A percentile compares a stretch with the other conserved stretches of the same genome.
Evolutionary conservation across 306 rosid species (phyloP).

Genomic region (Prinsepia uniflora): DNA sequence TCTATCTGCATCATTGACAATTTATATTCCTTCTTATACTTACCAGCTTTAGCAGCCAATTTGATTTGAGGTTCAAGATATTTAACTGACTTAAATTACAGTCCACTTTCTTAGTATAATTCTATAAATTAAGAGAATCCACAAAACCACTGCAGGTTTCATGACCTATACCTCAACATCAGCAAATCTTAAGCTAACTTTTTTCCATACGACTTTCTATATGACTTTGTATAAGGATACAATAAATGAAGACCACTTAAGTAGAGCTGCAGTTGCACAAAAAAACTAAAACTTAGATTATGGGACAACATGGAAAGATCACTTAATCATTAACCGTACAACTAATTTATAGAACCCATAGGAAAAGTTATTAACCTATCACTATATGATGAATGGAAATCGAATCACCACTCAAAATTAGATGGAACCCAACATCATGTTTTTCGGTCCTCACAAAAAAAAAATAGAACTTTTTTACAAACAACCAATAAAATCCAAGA

Average conservation of each 20-base stretch:
- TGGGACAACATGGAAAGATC: neutral
- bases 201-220: no score
- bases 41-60: slow-evolving; percentile 88
- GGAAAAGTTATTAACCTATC: no score
- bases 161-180: slow-evolving; percentile 75
- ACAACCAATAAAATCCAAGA: no score
- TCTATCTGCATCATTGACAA: slow-evolving; percentile 75
- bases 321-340: no score
- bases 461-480: no score
- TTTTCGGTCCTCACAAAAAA: no score
- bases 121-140: neutral
- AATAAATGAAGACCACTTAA: slow-evolving; percentile 89
- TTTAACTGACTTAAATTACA: slow-evolving; percentile 68
- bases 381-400: no score
- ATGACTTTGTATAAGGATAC: slow-evolving; percentile 86
- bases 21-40: slow-evolving; percentile 73
- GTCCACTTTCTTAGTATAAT: slow-evolving; percentile 30
- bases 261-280: slow-evolving; percentile 52
- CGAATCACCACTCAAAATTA: no score
- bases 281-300: neutral
- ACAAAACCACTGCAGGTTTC: slow-evolving; percentile 22
- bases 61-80: slow-evolving; percentile 90
- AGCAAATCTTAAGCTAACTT: slow-evolving; percentile 82
- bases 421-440: no score
- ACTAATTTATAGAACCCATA: no score